Evolutionary conservation across 1,284 basidiomycete species (phyloP), one percentile per base, ranked within the genome.

Genomic region (Irpex sp.): DNA sequence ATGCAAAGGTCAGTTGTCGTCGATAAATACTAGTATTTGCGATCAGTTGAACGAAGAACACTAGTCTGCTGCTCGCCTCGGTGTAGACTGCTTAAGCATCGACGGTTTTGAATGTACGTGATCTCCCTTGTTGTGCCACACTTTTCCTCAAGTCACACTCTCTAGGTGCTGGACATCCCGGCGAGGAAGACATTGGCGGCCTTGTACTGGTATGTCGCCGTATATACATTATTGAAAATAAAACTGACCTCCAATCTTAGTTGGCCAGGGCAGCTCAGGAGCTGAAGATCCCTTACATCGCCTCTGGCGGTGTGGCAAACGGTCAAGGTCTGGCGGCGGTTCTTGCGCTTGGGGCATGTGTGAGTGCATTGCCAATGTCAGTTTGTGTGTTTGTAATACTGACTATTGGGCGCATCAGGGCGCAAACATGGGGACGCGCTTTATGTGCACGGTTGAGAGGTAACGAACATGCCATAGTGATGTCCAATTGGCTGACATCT

Each of bases 131-230:
- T 17, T 51, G 54, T 62, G 26, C 19, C 13, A 49, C 59, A 31
- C 58, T 51, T 15, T 36, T 36, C 52, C 26, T 59, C 36, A 17
- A 60, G 26, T n/a, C 26, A 36, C 54, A 47, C 54, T 2, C 48
- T 37, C 73, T 34, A 93, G 91, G 91, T 72, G 94, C 94, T 47
- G 96, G 96, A 36, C 94, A 97, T 75, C 96, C 95, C 4, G 96
- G 96, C 65, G 96, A 98, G 73, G 93, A 97, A 62, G 96, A 98
- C 74, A 92, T 97, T 40, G 93, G 93, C 8, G 93, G 93, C 4
- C 73, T 98, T n/a, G 89, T 97, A 4, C 77, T 98, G 75, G 92
- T 95, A 69, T 65, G 81, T 74, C 15, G 17, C 19, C n/a, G 9
- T 19, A 17, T 19, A 5, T 13, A 31, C 19, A 6, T 37, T 59